These are phyloP conservation scores for Kitagawia praeruptora DNA, from an alignment of 129 eudicot genomes.

Conservation along the genomic window DNA sequence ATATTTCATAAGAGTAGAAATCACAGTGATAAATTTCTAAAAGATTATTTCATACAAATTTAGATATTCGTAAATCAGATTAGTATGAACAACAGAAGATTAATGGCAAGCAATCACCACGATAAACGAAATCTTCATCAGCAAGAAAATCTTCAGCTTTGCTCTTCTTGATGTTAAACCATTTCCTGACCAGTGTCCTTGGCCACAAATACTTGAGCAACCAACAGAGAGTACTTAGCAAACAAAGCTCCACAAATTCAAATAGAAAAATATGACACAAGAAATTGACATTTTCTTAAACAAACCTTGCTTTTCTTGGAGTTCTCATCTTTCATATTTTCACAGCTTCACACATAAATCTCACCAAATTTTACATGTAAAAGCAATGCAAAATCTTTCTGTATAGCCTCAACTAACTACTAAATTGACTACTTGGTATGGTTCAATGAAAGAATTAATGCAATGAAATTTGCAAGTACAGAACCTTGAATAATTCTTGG, in stretches of 20 bases:
- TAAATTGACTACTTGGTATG: conserved; percentile 1
- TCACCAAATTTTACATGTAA: conserved; percentile 8
- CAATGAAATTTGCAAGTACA: conserved; percentile 5
- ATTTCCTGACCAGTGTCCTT: conserved; percentile 79
- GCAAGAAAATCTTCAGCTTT: conserved; percentile 78
- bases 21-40: neutral
- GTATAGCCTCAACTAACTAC: neutral
- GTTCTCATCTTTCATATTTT: conserved; percentile 70
- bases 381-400: conserved; percentile 9
- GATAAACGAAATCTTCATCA: conserved; percentile 44
- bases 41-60: neutral
- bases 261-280: neutral
- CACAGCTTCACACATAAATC: conserved; percentile 36
- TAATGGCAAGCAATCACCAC: neutral
- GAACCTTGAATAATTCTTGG: conserved; percentile 8
- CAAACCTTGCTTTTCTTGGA: conserved; percentile 87
- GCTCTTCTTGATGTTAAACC: conserved; percentile 73
- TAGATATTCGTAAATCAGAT: conserved; percentile 11
- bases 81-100: neutral
- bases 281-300: conserved; percentile 15
- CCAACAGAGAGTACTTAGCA: conserved; percentile 18
- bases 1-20: conserved; percentile 10
- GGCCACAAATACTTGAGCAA: conserved; percentile 77
- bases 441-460: neutral
- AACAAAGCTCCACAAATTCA: conserved; percentile 7